Evolutionary conservation across 2,329 filamentous ascomycete species (phyloP).

Genomic region (Colletotrichum liaoningense): DNA sequence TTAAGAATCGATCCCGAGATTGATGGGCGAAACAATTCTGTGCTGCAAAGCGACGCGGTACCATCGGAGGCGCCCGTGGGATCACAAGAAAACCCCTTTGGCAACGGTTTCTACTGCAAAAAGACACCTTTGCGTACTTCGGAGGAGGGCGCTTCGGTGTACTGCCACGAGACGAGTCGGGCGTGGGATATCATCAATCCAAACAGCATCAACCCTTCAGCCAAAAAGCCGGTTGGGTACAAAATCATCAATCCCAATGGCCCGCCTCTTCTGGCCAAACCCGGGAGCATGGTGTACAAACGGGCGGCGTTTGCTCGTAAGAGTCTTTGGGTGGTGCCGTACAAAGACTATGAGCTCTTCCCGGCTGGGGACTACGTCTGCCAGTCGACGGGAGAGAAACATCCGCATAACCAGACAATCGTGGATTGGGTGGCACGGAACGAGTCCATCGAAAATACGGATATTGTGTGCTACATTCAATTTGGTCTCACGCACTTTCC

Average conservation of each 20-base stretch:
- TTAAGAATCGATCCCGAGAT: slow-evolving; percentile 38
- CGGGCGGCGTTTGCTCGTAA: slow-evolving; percentile 21
- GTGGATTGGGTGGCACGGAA: slow-evolving; percentile 37
- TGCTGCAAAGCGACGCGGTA: slow-evolving; percentile 78
- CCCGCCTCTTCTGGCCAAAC: slow-evolving; percentile 14
- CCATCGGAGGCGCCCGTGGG: slow-evolving; percentile 72
- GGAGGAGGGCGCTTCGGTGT: slow-evolving; percentile 38
- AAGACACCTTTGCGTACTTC: slow-evolving; percentile 42
- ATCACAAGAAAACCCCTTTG: slow-evolving; percentile 76
- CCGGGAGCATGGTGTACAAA: slow-evolving; percentile 19
- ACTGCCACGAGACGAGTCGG: slow-evolving; percentile 35
- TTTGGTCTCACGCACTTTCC: slow-evolving; percentile 67
- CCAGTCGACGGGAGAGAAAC: slow-evolving; percentile 33
- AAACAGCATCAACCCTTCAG: slow-evolving; percentile 60
- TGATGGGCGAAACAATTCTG: slow-evolving; percentile 67
- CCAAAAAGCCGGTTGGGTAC: slow-evolving; percentile 48
- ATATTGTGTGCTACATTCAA: slow-evolving; percentile 68
- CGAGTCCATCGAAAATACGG: slow-evolving; percentile 64
- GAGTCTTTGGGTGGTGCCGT: slow-evolving; percentile 7
- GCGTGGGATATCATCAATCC: slow-evolving; percentile 56
- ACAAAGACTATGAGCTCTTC: slow-evolving; percentile 15
- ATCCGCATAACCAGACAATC: slow-evolving; percentile 60
- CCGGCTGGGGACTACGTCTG: slow-evolving; percentile 12
- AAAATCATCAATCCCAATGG: slow-evolving; percentile 27
- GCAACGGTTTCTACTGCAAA: slow-evolving; percentile 74